Conservation (phyloP, 2,329 filamentous ascomycete genomes). For the Sporothrix pseudoabietina region DNA sequence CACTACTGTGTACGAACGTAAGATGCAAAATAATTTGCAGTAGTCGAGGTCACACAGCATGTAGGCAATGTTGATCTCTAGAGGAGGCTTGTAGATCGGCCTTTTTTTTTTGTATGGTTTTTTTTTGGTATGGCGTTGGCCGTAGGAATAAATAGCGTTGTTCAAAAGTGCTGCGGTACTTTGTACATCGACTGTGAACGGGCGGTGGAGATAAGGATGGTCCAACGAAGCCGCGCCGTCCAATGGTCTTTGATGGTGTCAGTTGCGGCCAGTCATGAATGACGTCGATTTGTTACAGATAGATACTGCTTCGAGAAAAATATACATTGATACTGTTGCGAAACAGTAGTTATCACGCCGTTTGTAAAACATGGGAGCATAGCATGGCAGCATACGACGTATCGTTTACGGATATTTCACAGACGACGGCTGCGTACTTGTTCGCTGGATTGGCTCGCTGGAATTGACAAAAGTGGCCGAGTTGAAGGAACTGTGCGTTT, state of each 20-base stretch:
- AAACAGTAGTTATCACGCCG: background rate
- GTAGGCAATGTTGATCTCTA: background rate
- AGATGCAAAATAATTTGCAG: background rate
- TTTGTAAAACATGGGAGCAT: background rate
- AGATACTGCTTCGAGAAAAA: background rate
- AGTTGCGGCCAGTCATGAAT: background rate
- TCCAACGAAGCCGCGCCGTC: background rate
- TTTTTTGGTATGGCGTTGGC: background rate
- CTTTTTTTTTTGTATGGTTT: no score
- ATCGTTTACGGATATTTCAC: background rate
- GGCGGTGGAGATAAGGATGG: constrained; percentile 4
- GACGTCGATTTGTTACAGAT: background rate
- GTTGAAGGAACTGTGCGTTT: background rate
- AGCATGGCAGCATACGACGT: background rate
- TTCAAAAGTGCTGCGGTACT: background rate
- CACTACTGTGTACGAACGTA: no score
- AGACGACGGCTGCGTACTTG: background rate
- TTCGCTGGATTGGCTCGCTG: background rate
- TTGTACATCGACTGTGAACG: background rate
- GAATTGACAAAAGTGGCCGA: background rate
- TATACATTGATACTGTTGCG: background rate
- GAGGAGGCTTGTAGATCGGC: background rate
- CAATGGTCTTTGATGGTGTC: background rate
- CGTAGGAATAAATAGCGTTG: background rate
- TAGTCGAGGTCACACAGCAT: background rate